Conservation (phyloP, 805 yeast genomes). For the Pichia thaimueangensis region DNA sequence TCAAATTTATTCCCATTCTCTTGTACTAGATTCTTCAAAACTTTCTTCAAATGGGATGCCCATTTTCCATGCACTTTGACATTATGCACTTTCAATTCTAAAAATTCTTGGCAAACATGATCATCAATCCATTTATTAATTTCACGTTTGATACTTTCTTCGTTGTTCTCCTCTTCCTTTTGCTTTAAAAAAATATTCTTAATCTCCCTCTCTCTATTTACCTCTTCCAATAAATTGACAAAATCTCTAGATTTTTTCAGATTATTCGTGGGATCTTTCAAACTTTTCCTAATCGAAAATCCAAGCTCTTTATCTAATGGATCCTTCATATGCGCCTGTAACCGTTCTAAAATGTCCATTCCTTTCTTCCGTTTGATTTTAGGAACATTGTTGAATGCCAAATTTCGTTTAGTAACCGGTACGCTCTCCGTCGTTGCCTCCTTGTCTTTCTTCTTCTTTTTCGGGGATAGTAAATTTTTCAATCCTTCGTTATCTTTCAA, state of each 20-base stretch:
- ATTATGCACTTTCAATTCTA: neutral
- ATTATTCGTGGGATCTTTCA: neutral
- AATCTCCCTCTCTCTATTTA: constrained; percentile 4
- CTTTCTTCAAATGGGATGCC: neutral
- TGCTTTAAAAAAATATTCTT: neutral
- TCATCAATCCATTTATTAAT: constrained; percentile 3
- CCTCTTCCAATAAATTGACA: neutral
- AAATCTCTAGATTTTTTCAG: neutral
- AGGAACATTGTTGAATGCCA: too few relatives aligned
- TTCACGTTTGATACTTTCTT: neutral
- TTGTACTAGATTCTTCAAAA: neutral
- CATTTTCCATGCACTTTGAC: constrained; percentile 2
- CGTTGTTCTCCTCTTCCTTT: neutral
- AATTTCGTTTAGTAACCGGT: too few relatives aligned
- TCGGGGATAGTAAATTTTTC: constrained; percentile 4
- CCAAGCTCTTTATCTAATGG: constrained; percentile 11
- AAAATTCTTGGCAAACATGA: constrained; percentile 5
- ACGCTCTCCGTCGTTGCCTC: too few relatives aligned
- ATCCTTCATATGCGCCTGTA: constrained; percentile 3
- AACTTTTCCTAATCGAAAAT: constrained; percentile 3
- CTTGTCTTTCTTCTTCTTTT: neutral
- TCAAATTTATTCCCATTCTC: neutral
- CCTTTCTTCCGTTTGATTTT: neutral
- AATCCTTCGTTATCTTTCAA: constrained; percentile 1
- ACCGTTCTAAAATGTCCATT: constrained; percentile 6